Conservation (phyloP, 257 asterid genomes). For the Coffea eugenioides region DNA sequence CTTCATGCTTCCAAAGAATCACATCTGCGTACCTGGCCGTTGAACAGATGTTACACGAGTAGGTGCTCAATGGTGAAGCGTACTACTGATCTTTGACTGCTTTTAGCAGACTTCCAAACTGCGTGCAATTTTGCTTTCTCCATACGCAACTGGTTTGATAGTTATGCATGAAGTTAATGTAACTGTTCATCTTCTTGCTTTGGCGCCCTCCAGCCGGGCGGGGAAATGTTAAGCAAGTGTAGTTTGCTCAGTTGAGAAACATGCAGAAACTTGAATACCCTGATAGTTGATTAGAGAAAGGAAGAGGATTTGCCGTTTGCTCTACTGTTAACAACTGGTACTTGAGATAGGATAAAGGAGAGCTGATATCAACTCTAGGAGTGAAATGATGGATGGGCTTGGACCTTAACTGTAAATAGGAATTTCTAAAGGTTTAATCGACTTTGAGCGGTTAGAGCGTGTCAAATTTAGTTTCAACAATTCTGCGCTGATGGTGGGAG, state of each 20-base stretch:
- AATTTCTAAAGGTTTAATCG: too few species aligned
- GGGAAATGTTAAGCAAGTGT: not conserved
- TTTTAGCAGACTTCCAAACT: not conserved
- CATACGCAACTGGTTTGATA: too few species aligned
- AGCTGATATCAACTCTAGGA: not conserved
- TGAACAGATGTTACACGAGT: not conserved
- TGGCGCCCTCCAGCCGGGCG: not conserved
- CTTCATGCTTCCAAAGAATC: not conserved
- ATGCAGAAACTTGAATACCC: not conserved
- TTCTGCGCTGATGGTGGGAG: too few species aligned
- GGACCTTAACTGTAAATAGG: too few species aligned
- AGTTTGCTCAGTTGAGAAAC: constrained; percentile 1
- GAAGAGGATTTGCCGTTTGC: not conserved
- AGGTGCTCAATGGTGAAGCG: constrained; percentile 6
- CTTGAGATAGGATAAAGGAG: not conserved
- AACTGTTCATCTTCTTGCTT: not conserved
- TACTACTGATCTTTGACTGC: not conserved
- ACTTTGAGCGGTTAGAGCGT: too few species aligned
- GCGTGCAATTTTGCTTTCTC: not conserved
- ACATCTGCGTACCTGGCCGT: not conserved
- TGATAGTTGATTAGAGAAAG: not conserved
- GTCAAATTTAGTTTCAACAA: too few species aligned
- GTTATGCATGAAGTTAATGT: not conserved
- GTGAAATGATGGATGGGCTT: too few species aligned
- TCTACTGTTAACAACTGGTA: not conserved